A percentile compares a stretch with the other conserved stretches of the same genome.
Evolutionary conservation across 2,329 filamentous ascomycete species (phyloP).

Genomic region (Ploettnerulaceae sp.): DNA sequence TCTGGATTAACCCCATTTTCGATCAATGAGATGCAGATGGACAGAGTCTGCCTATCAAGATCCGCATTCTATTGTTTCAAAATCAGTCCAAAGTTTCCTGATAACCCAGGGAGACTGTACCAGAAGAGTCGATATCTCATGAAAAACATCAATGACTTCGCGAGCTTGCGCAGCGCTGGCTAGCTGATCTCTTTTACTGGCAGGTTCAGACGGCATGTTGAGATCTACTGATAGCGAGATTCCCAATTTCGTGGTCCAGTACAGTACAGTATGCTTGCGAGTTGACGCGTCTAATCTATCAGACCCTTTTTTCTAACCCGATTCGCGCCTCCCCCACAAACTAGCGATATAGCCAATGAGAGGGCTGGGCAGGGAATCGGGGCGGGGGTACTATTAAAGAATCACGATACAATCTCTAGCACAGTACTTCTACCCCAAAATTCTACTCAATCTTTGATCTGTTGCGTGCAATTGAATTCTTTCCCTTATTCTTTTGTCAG

Average conservation of each 20-base stretch:
- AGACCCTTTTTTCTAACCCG: neutral
- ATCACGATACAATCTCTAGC: too few relatives aligned
- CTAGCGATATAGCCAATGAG: too few relatives aligned
- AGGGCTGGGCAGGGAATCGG: too few relatives aligned
- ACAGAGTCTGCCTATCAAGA: constrained; percentile 83
- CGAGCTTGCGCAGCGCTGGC: constrained; percentile 70
- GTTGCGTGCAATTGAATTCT: too few relatives aligned
- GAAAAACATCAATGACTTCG: constrained; percentile 76
- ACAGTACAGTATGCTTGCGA: too few relatives aligned
- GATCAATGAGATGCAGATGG: constrained; percentile 92
- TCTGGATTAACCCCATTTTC: constrained; percentile 97
- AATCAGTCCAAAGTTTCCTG: constrained; percentile 5
- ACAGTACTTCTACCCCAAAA: too few relatives aligned
- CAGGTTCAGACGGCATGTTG: constrained; percentile 44
- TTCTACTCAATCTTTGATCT: too few relatives aligned
- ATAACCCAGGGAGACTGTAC: constrained; percentile 47
- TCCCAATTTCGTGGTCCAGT: neutral
- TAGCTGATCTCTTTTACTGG: constrained; percentile 56
- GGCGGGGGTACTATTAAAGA: too few relatives aligned
- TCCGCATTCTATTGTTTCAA: constrained; percentile 85
- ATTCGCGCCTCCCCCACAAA: too few relatives aligned
- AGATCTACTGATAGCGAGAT: neutral
- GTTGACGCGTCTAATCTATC: neutral
- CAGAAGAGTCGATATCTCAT: constrained; percentile 83
- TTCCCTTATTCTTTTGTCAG: too few relatives aligned